Evolutionary conservation across 2,329 filamentous ascomycete species (phyloP).

Genomic region (Beauveria sp.): DNA sequence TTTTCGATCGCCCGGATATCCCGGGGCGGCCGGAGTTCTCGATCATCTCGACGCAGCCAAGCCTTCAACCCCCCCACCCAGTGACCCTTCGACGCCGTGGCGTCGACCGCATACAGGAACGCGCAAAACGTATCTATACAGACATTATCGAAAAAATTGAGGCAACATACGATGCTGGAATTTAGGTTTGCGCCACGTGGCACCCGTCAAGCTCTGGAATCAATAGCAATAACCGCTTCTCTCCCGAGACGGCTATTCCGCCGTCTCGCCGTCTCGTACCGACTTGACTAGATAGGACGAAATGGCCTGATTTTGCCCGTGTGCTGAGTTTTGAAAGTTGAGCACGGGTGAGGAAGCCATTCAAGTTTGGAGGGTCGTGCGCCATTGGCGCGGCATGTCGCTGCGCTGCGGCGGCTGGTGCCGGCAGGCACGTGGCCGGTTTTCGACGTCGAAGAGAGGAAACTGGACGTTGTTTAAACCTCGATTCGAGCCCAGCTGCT

Average conservation of each 20-base stretch:
- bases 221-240: constrained; percentile 10
- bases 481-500: constrained; percentile 14
- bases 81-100: neutral
- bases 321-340: constrained; percentile 15
- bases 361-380: constrained; percentile 22
- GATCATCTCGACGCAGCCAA: no score
- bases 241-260: constrained; percentile 15
- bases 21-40: no score
- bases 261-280: constrained; percentile 11
- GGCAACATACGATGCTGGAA: constrained; percentile 13
- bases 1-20: no score
- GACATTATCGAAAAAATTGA: constrained; percentile 14
- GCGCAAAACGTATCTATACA: neutral
- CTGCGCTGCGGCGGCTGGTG: constrained; percentile 17
- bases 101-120: neutral
- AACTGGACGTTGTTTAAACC: constrained; percentile 14
- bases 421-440: neutral
- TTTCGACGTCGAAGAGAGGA: constrained; percentile 3
- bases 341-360: constrained; percentile 19
- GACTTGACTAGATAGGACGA: neutral
- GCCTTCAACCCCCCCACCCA: no score
- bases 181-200: constrained; percentile 18
- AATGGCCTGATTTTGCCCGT: constrained; percentile 9
- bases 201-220: constrained; percentile 15
- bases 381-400: constrained; percentile 16